Evolutionary conservation across 2,329 filamentous ascomycete genomes (phyloP).

Genomic region (Fusarium lyarnte): DNA sequence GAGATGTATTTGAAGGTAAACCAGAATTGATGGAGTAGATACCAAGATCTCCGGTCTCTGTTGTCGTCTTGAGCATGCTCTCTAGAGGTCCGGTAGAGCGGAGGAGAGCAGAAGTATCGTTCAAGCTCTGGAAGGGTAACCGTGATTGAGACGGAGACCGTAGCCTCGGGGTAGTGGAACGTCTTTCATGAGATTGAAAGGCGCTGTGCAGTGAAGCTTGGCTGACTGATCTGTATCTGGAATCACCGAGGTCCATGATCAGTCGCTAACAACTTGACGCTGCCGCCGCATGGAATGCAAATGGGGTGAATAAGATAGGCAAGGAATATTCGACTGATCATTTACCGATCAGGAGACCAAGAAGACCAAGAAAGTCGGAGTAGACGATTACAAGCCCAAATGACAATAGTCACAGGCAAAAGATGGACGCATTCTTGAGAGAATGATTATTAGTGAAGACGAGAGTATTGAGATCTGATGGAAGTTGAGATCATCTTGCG

Average conservation of each 20-base stretch:
- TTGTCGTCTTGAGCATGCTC: slow-evolving; percentile 73
- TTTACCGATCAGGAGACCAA: slow-evolving; percentile 32
- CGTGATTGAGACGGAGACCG: slow-evolving; percentile 42
- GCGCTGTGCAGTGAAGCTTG: slow-evolving; percentile 52
- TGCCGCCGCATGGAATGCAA: neutral
- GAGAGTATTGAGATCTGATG: neutral
- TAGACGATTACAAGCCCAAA: slow-evolving; percentile 34
- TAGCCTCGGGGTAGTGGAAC: slow-evolving; percentile 22
- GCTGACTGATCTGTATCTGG: slow-evolving; percentile 50
- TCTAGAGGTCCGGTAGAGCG: slow-evolving; percentile 65
- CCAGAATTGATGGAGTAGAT: slow-evolving; percentile 62
- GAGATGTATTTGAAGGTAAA: slow-evolving; percentile 46
- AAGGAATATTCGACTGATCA: slow-evolving; percentile 34
- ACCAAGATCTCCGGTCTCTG: slow-evolving; percentile 72
- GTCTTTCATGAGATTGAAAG: slow-evolving; percentile 43
- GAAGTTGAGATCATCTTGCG: neutral
- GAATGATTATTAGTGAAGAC: slow-evolving; percentile 9
- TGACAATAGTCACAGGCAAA: slow-evolving; percentile 30
- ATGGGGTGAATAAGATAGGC: slow-evolving; percentile 25
- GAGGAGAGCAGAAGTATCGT: slow-evolving; percentile 55
- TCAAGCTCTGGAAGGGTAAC: slow-evolving; percentile 56
- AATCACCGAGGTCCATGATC: slow-evolving; percentile 45
- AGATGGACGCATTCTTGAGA: slow-evolving; percentile 23
- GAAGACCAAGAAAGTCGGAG: slow-evolving; percentile 34
- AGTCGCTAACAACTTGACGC: slow-evolving; percentile 12